Evolutionary conservation across 2,329 filamentous ascomycete species (phyloP).

Genomic region (Macrophomina pseudophaseolina): DNA sequence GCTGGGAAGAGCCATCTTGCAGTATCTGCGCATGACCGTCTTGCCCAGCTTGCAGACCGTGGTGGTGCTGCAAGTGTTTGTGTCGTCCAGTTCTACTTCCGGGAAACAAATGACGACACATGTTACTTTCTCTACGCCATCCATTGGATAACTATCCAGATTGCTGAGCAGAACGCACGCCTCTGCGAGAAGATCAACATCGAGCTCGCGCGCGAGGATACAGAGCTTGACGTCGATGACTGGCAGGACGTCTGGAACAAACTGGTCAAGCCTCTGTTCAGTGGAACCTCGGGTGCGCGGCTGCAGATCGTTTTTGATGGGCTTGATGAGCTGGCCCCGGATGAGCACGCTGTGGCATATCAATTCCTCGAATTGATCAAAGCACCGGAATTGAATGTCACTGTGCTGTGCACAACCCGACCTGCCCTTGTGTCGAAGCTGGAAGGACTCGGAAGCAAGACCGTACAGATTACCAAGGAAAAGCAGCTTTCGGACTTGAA

Average conservation of each 20-base stretch:
- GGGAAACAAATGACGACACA: slow-evolving; percentile 38
- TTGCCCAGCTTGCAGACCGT: slow-evolving; percentile 32
- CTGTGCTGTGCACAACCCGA: slow-evolving; percentile 35
- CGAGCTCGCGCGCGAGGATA: slow-evolving; percentile 35
- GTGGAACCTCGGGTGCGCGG: slow-evolving; percentile 27
- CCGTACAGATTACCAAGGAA: slow-evolving; percentile 34
- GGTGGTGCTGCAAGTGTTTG: slow-evolving; percentile 8
- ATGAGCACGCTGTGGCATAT: neutral
- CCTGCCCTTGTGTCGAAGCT: slow-evolving; percentile 22
- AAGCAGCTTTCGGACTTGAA: slow-evolving; percentile 39
- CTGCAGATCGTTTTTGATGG: slow-evolving; percentile 43
- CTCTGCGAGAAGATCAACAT: slow-evolving; percentile 39
- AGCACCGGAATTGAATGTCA: slow-evolving; percentile 34
- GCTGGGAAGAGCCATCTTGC: slow-evolving; percentile 42
- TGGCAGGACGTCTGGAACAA: slow-evolving; percentile 27
- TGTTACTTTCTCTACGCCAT: slow-evolving; percentile 34
- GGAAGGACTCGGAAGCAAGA: slow-evolving; percentile 15
- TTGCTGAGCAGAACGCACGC: slow-evolving; percentile 37
- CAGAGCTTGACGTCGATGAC: neutral
- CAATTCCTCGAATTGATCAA: slow-evolving; percentile 32
- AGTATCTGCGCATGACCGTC: slow-evolving; percentile 27
- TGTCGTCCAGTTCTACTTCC: slow-evolving; percentile 45
- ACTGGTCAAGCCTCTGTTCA: slow-evolving; percentile 35
- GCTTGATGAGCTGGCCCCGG: slow-evolving; percentile 37
- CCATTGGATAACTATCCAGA: slow-evolving; percentile 37